Conservation (phyloP, 371 early-diverging fungal genomes). For the Fennellomyces sp. region DNA sequence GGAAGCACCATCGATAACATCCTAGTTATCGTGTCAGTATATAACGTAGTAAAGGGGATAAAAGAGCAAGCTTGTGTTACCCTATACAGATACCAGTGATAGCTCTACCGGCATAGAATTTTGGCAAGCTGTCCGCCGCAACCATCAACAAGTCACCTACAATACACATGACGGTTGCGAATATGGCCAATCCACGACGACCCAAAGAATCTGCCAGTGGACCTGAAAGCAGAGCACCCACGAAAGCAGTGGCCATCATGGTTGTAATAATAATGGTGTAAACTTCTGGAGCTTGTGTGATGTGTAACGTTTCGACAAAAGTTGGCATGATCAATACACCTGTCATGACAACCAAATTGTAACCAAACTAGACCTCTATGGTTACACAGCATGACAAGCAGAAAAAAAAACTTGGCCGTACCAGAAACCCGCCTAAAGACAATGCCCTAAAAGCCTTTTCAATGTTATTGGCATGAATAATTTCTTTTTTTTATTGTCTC, state of each 20-base stretch:
- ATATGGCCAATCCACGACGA: conserved; percentile 74
- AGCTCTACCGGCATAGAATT: conserved; percentile 76
- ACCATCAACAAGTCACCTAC: conserved; percentile 77
- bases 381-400: conserved; percentile 1
- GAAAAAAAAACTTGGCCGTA: neutral
- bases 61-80: conserved; percentile 38
- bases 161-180: conserved; percentile 68
- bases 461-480: neutral
- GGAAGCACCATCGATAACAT: conserved; percentile 85
- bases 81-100: conserved; percentile 88
- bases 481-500: neutral
- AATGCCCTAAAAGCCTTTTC: conserved; percentile 9
- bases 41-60: too few species aligned
- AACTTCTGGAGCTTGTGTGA: neutral
- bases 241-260: conserved; percentile 54
- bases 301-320: neutral
- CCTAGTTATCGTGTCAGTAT: too few species aligned
- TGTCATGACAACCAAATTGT: conserved; percentile 11
- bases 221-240: conserved; percentile 67
- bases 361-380: conserved; percentile 8
- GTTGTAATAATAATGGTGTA: conserved; percentile 4
- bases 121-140: conserved; percentile 49
- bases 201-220: conserved; percentile 74
- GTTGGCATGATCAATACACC: conserved; percentile 6
- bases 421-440: conserved; percentile 17